Conservation (phyloP, 1,284 basidiomycete genomes). For the Fomitopsis schrenkii region DNA sequence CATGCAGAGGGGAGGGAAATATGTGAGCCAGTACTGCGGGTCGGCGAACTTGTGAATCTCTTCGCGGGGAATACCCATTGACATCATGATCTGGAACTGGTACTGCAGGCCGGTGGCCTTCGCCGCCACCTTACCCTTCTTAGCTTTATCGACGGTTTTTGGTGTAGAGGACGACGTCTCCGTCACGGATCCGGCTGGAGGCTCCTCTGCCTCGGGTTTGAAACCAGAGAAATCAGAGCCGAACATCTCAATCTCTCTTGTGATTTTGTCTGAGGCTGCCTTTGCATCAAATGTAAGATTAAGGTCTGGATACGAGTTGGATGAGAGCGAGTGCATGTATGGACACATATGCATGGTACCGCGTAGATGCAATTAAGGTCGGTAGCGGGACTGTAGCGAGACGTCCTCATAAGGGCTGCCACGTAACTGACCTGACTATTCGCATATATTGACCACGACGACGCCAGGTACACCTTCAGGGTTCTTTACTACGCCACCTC, state of each 20-base stretch:
- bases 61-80: constrained; percentile 80
- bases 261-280: constrained; percentile 95
- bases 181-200: constrained; percentile 30
- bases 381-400: too few relatives aligned
- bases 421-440: not conserved
- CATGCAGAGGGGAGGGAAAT: constrained; percentile 95
- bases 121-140: constrained; percentile 94
- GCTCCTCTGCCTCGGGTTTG: constrained; percentile 41
- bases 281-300: constrained; percentile 28
- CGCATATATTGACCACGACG: not conserved
- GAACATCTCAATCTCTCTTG: constrained; percentile 96
- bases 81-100: constrained; percentile 99
- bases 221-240: constrained; percentile 87
- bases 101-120: constrained; percentile 94
- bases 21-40: constrained; percentile 87
- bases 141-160: constrained; percentile 72
- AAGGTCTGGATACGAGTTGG: not conserved
- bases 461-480: not conserved
- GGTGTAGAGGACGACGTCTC: constrained; percentile 30
- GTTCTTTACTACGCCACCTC: too few relatives aligned
- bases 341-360: not conserved
- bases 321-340: not conserved
- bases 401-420: not conserved
- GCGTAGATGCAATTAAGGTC: too few relatives aligned
- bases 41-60: constrained; percentile 98